Base-by-base conservation (phyloP, 192 early-diverging fungal genomes). In the Backusella macrospora region DNA sequence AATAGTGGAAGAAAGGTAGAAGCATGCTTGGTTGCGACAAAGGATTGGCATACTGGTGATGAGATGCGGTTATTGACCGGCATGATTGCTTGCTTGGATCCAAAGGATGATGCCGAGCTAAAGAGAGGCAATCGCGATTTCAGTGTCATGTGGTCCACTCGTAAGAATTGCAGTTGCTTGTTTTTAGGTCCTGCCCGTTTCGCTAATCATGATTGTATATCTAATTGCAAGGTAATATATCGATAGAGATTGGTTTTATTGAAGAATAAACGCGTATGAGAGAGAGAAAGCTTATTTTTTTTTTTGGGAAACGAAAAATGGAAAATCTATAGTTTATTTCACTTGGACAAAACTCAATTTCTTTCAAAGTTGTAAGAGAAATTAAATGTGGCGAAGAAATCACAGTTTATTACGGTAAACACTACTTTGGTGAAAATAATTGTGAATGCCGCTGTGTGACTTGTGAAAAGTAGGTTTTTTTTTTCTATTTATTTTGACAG, bases 121-220 rank as follows among this genome's bases (percentile, higher is more conserved):
- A 81, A 84, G 67, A 82, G 79, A 26, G 73, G 74, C 13, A 78
- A 81, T 23, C 75, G 82, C 42, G 87, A 88, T 70, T 88, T 89
- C 44, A 77, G 75, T 43, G 79, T 78, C 71, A 84, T 83, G 81
- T 86, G 73, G 73, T 87, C 80, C 48, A 76, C 49, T 65, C 81
- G 84, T 10, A 82, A 84, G 42, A 75, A 82, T 12, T 73, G 80
- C 21, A 84, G 79, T 39, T 89, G 84, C 62, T 75, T 90, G 37
- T 89, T 89, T 62, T 77, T 90, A 10, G 89, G 89, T 18, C 89
- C 89, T 59, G 89, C 86, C 9, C 83, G 89, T 15, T 90, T 90
- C 66, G 84, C 89, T 8, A 90, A 90, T 55, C 89, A 90, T 74
- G 89, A 90, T 55, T 90, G 89, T 74, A 74, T 82, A 16, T 79